Conservation (phyloP, 495 filamentous ascomycete species). For the Annulohypoxylon moriforme region DNA sequence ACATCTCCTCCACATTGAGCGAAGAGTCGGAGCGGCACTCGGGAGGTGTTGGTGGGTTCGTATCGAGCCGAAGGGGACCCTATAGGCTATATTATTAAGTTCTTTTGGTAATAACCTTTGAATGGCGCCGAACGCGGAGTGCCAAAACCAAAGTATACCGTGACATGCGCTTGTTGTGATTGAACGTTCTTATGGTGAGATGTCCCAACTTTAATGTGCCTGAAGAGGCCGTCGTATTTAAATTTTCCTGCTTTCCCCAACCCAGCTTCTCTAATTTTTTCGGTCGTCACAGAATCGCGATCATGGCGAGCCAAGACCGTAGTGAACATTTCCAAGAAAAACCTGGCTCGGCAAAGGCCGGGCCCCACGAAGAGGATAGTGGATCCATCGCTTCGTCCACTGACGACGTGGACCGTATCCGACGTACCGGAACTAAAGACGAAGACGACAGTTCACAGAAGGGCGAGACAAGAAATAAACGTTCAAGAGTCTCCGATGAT, state of each 20-base stretch:
- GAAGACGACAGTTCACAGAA: slow-evolving; percentile 2
- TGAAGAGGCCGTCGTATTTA: not conserved
- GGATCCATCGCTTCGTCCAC: slow-evolving; percentile 25
- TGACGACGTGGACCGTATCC: slow-evolving; percentile 16
- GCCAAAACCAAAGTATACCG: not conserved
- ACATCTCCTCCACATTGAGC: slow-evolving; percentile 35
- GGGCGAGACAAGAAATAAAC: slow-evolving; percentile 10
- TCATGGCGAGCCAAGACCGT: slow-evolving; percentile 29
- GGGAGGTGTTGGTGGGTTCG: slow-evolving; percentile 31
- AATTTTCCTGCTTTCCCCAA: not conserved
- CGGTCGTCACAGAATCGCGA: not conserved
- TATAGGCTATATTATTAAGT: slow-evolving; percentile 38
- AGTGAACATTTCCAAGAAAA: slow-evolving; percentile 18
- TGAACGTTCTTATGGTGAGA: slow-evolving; percentile 11
- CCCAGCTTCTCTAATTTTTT: not conserved
- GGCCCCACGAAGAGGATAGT: slow-evolving; percentile 27
- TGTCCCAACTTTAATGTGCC: slow-evolving; percentile 5
- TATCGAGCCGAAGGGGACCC: slow-evolving; percentile 19
- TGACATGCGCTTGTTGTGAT: slow-evolving; percentile 18
- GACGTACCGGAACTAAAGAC: not conserved
- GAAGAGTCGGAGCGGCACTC: slow-evolving; percentile 35
- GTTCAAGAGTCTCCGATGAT: slow-evolving; percentile 33
- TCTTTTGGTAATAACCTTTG: slow-evolving; percentile 30
- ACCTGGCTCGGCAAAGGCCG: slow-evolving; percentile 3
- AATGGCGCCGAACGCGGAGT: slow-evolving; percentile 39